phyloP scores from a whole-genome alignment of 2,329 filamentous ascomycete genomes.

The Epichloe aotearoae region DNA sequence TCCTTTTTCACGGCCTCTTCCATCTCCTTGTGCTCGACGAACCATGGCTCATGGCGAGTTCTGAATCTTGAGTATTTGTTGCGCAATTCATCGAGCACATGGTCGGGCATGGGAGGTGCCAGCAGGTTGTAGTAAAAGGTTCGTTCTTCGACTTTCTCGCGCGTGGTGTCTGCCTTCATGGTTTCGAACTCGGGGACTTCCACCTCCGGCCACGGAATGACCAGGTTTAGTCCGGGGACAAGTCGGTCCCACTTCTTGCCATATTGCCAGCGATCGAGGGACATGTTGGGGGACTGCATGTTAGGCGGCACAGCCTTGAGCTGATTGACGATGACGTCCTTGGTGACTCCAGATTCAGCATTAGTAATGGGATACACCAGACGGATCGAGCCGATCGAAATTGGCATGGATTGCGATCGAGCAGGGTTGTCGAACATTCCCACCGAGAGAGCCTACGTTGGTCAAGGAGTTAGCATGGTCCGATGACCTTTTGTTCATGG shows the following conservation, averaged over 20 bases:
- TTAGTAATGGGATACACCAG: conserved; percentile 68
- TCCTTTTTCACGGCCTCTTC: conserved; percentile 37
- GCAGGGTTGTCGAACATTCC: conserved; percentile 19
- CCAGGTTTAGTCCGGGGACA: conserved; percentile 57
- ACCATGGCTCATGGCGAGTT: conserved; percentile 65
- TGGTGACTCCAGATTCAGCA: conserved; percentile 45
- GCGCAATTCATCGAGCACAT: conserved; percentile 75
- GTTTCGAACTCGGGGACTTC: conserved; percentile 37
- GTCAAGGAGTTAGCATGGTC: neutral
- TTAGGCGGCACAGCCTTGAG: conserved; percentile 40
- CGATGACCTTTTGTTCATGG: neutral
- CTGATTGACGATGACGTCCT: conserved; percentile 68
- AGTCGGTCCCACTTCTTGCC: conserved; percentile 38
- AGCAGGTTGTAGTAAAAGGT: conserved; percentile 74
- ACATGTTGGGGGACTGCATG: conserved; percentile 32
- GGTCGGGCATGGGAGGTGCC: conserved; percentile 61
- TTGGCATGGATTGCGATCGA: conserved; percentile 24
- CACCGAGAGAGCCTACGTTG: conserved; percentile 15
- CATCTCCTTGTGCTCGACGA: conserved; percentile 48
- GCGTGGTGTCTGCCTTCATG: conserved; percentile 55
- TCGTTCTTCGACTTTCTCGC: conserved; percentile 58
- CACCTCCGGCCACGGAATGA: conserved; percentile 63
- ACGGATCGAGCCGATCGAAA: conserved; percentile 61
- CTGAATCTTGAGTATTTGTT: conserved; percentile 73
- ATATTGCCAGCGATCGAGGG: conserved; percentile 26